Percentiles rank a stretch among this genome's conserved stretches.
phyloP scores from a whole-genome alignment of 306 rosid species.

The Albizia julibrissin region DNA sequence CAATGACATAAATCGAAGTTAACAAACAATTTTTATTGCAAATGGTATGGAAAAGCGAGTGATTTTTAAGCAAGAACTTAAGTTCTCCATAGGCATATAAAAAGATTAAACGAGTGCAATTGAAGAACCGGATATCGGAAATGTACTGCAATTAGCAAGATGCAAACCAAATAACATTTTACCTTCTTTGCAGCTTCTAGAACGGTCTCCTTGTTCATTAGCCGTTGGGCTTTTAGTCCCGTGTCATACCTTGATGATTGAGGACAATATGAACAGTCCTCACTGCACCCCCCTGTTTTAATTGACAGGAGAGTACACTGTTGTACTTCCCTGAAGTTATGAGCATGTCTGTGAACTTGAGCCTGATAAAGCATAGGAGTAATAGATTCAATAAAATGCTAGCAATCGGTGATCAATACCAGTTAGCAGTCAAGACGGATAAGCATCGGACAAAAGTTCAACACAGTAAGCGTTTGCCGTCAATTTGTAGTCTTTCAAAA shows the following conservation, averaged over 20 bases:
- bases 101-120: background rate
- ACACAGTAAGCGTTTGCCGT: background rate
- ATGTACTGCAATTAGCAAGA: constrained; percentile 16
- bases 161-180: constrained; percentile 9
- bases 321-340: constrained; percentile 95
- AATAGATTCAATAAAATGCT: background rate
- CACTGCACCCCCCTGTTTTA: constrained; percentile 99
- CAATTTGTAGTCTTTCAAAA: background rate
- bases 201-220: constrained; percentile 81
- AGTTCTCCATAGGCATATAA: background rate
- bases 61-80: background rate
- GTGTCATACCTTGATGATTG: constrained; percentile 91
- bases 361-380: constrained; percentile 55
- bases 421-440: background rate
- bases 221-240: constrained; percentile 78
- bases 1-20: background rate
- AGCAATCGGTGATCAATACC: background rate
- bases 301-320: constrained; percentile 95
- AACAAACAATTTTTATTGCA: background rate
- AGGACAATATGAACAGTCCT: constrained; percentile 96
- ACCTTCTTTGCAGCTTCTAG: constrained; percentile 80
- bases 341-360: constrained; percentile 91
- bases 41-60: background rate
- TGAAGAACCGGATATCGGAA: background rate
- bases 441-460: background rate